Base-by-base conservation (phyloP, 768 basidiomycete species). In the Boletus edulis region DNA sequence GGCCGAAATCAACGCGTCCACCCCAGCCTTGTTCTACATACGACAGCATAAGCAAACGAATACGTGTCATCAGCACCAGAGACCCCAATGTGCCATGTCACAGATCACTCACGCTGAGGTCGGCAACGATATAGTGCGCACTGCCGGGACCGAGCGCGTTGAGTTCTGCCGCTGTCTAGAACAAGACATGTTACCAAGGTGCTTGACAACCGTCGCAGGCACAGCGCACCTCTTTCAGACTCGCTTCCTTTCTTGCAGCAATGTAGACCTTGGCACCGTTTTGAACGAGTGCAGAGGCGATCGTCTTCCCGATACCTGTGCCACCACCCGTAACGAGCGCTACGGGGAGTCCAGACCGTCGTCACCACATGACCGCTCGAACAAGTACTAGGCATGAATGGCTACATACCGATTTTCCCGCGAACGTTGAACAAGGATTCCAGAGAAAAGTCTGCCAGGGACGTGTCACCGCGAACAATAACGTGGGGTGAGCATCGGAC, bases 261-360 rank as follows among this genome's bases (percentile, higher is more conserved):
- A 95, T 93, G 73, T 94, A 94, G 40, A 96, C 93, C 62, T 84
- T 87, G 34, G 87, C 90, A 13, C 93, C 93, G 63, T 94, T 94
- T 72, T 86, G 82, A 1, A 87, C 89, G 61, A 91, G 86, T 2
- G 89, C 86, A 0, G 83, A 75, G 22, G 93, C 91, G 62, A 94
- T 92, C 81, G 91, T 87, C 64, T 82, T 85, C 9, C 92, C 92
- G 43, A 95, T 82, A 1, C 92, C 92, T 39, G 87, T 86, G 46
- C 88, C 84, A 20, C 92, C 92, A 3, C 92, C 92, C 2, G 90
- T 93, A 18, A 92, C 81, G 44, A 92, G 81, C 47, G 87, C 89
- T 87, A 43, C 15, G 10, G n/a, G 3, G n/a, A 18, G 24, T 49
- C 8, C 39, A 11, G 8, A 15, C 3, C 22, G 40, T 61, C 13